Percentiles rank a stretch among this genome's conserved stretches.
phyloP scores from a whole-genome alignment of 805 yeast species.

The Monosporozyma solicola region DNA sequence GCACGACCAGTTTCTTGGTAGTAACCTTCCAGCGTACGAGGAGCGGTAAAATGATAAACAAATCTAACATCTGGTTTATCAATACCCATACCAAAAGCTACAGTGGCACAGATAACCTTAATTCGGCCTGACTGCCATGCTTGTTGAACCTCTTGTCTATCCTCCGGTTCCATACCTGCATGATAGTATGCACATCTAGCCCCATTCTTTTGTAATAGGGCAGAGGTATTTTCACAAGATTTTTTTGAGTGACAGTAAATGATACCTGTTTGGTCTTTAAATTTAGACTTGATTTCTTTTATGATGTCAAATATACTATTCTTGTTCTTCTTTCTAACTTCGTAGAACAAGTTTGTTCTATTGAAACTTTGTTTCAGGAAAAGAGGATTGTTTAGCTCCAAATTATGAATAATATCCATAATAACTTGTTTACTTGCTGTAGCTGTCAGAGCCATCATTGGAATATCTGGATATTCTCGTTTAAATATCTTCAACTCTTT shows the following conservation, averaged over 20 bases:
- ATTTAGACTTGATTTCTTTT: constrained; percentile 43
- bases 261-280: constrained; percentile 64
- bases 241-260: constrained; percentile 89
- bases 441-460: constrained; percentile 94
- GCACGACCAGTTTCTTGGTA: constrained; percentile 99
- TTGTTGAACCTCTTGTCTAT: constrained; percentile 58
- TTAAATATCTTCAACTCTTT: constrained; percentile 72
- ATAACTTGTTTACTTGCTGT: constrained; percentile 92
- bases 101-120: constrained; percentile 89
- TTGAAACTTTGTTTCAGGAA: constrained; percentile 88
- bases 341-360: constrained; percentile 75
- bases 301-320: constrained; percentile 50
- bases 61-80: constrained; percentile 94
- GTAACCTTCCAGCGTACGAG: constrained; percentile 90
- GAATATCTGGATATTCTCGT: constrained; percentile 64
- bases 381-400: constrained; percentile 53
- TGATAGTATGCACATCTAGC: constrained; percentile 71
- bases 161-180: constrained; percentile 85
- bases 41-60: constrained; percentile 82
- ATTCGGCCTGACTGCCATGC: constrained; percentile 71
- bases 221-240: constrained; percentile 77
- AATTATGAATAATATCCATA: constrained; percentile 74
- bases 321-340: constrained; percentile 58
- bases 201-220: constrained; percentile 50
- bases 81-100: constrained; percentile 99